A percentile compares a stretch with the other conserved stretches of the same genome.
Evolutionary conservation across 2,329 filamentous ascomycete genomes (phyloP).

Genomic region (Tolypocladium pustulatum): DNA sequence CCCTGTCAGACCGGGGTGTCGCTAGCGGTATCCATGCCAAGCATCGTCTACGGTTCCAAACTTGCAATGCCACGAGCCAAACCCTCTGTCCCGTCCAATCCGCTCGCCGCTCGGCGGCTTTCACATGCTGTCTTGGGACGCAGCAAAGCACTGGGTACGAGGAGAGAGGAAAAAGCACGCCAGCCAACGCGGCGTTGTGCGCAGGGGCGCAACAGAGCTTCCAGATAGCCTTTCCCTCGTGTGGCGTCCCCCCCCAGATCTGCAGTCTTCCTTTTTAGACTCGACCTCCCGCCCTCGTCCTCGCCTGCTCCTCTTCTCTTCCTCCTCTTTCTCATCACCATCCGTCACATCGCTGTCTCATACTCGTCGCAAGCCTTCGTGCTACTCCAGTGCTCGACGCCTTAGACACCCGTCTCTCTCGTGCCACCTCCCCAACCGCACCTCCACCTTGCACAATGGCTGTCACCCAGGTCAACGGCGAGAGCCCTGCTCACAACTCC

Average conservation of each 20-base stretch:
- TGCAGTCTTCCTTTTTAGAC: constrained; percentile 1
- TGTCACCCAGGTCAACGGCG: constrained; percentile 38
- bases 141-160: neutral
- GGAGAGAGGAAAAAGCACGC: neutral
- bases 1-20: neutral
- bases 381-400: neutral
- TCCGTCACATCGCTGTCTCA: neutral
- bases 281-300: neutral
- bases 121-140: neutral
- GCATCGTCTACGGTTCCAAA: neutral
- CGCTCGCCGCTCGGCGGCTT: neutral
- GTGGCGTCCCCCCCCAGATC: neutral
- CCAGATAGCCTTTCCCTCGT: neutral
- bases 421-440: neutral
- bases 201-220: neutral
- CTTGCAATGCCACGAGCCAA: neutral
- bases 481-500: constrained; percentile 31
- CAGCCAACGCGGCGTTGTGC: neutral
- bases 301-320: neutral
- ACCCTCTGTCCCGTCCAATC: neutral
- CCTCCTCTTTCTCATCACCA: neutral
- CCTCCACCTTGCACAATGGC: constrained; percentile 18
- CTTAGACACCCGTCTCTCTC: neutral
- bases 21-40: neutral
- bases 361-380: neutral